Percentiles rank a stretch among this genome's conserved stretches.
These are phyloP conservation scores for Pseudomassariella vexata DNA, from an alignment of 2,329 filamentous ascomycete genomes.

Conservation along the genomic window DNA sequence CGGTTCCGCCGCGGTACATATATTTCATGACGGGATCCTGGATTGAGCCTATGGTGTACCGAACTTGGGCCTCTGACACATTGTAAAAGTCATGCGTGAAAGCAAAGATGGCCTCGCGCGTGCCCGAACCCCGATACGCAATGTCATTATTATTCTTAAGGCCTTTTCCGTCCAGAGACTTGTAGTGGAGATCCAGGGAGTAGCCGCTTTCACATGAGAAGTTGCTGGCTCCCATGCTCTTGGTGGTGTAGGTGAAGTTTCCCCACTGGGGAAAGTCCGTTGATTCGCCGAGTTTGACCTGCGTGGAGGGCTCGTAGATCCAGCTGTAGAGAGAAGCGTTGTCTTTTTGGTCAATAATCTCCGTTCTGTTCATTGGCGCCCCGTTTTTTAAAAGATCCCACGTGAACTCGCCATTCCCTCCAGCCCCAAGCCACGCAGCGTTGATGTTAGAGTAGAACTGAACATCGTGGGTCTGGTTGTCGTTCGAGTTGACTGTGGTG, in stretches of 20 bases:
- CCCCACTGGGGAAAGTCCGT: conserved; percentile 57
- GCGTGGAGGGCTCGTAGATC: conserved; percentile 59
- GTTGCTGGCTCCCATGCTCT: conserved; percentile 16
- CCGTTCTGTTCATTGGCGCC: conserved; percentile 23
- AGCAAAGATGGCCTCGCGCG: background rate
- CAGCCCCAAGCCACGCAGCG: conserved; percentile 73
- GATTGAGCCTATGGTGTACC: conserved; percentile 65
- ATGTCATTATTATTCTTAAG: conserved; percentile 56
- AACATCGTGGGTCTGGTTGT: conserved; percentile 43
- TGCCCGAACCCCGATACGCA: conserved; percentile 42
- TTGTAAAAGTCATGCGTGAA: conserved; percentile 34
- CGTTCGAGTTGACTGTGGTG: conserved; percentile 55
- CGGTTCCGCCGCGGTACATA: conserved; percentile 61
- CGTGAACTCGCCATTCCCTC: conserved; percentile 57
- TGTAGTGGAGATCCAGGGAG: conserved; percentile 40
- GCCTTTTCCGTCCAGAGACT: conserved; percentile 55
- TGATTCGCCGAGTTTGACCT: conserved; percentile 63
- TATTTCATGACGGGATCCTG: conserved; percentile 67
- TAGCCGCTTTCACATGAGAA: conserved; percentile 18
- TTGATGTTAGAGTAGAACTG: conserved; percentile 63
- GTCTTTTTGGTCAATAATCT: too few relatives aligned
- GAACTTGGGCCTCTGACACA: conserved; percentile 37
- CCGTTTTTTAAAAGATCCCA: conserved; percentile 57
- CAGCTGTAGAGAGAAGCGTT: conserved; percentile 53
- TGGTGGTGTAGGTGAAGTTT: conserved; percentile 63